Percentiles rank a stretch among this genome's conserved stretches.
These are phyloP conservation scores for Talaromyces verruculosus DNA, from an alignment of 2,329 filamentous ascomycete species.

Conservation along the genomic window DNA sequence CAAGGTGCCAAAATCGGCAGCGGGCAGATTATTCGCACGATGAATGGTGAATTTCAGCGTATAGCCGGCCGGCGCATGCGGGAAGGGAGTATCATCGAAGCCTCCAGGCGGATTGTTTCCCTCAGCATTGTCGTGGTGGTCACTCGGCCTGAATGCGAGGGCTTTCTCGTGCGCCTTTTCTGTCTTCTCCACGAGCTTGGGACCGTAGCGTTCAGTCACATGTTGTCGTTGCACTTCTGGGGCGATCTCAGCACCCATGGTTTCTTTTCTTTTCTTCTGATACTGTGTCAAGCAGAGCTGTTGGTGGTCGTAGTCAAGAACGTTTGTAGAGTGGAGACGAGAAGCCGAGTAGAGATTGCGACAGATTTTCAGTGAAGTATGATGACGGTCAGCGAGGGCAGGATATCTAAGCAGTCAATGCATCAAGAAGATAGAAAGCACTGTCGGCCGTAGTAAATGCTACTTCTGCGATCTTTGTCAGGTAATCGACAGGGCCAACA, in stretches of 20 bases:
- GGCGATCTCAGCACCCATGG: conserved; percentile 6
- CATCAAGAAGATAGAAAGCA: background rate
- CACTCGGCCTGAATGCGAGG: conserved; percentile 27
- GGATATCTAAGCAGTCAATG: background rate
- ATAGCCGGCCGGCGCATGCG: conserved; percentile 72
- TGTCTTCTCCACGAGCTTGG: conserved; percentile 39
- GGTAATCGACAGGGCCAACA: background rate
- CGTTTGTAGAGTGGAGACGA: background rate
- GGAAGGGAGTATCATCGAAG: conserved; percentile 76
- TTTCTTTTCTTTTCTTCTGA: background rate
- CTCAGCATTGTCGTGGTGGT: conserved; percentile 18
- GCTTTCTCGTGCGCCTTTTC: conserved; percentile 41
- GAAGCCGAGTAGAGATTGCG: background rate
- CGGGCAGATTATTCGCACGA: conserved; percentile 74
- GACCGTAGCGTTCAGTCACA: conserved; percentile 37
- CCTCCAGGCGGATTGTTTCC: conserved; percentile 65
- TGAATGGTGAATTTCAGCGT: conserved; percentile 84
- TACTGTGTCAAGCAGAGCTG: background rate
- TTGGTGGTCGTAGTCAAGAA: background rate
- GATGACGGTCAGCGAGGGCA: background rate
- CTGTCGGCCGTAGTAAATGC: no score
- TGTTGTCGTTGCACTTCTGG: conserved; percentile 27
- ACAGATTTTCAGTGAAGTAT: background rate
- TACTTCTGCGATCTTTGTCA: background rate
- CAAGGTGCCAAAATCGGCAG: conserved; percentile 73